Conservation (phyloP, 768 basidiomycete species). For the Nidula microcarpa region DNA sequence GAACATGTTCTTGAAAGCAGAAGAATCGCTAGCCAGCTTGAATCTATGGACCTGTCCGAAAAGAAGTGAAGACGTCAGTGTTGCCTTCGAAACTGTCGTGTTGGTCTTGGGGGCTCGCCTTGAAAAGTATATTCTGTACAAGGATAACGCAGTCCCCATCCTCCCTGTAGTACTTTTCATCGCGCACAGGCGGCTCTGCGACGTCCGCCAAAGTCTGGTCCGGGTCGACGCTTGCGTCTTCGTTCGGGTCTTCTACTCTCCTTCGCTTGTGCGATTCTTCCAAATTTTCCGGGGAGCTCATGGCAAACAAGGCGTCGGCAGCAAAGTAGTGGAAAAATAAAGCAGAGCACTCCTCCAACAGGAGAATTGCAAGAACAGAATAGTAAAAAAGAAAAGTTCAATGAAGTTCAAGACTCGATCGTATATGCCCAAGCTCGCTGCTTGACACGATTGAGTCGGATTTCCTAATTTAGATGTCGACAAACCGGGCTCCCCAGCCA, state of each 20-base stretch:
- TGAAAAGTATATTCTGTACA: slow-evolving; percentile 10
- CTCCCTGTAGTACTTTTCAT: slow-evolving; percentile 4
- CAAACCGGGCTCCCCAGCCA: slow-evolving; percentile 4
- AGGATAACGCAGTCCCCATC: slow-evolving; percentile 9
- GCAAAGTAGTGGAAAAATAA: too few relatives aligned
- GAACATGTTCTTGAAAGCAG: slow-evolving; percentile 10
- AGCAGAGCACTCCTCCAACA: neutral
- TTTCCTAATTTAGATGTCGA: neutral
- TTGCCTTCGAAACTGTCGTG: neutral
- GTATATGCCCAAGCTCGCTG: neutral
- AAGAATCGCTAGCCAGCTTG: slow-evolving; percentile 6
- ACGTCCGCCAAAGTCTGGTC: neutral
- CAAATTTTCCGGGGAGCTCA: neutral
- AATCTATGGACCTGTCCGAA: slow-evolving; percentile 8
- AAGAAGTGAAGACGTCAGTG: neutral
- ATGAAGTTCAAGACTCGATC: neutral
- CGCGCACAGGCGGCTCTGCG: neutral
- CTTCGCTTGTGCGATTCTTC: neutral
- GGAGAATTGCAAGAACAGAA: too few relatives aligned
- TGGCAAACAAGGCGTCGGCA: neutral
- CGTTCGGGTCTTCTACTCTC: neutral
- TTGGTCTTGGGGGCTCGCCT: slow-evolving; percentile 3
- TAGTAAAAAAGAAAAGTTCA: too few relatives aligned
- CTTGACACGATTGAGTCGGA: neutral
- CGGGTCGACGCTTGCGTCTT: neutral